These are phyloP conservation scores for Venturia asperata DNA, from an alignment of 2,329 filamentous ascomycete species.

Conservation along the genomic window DNA sequence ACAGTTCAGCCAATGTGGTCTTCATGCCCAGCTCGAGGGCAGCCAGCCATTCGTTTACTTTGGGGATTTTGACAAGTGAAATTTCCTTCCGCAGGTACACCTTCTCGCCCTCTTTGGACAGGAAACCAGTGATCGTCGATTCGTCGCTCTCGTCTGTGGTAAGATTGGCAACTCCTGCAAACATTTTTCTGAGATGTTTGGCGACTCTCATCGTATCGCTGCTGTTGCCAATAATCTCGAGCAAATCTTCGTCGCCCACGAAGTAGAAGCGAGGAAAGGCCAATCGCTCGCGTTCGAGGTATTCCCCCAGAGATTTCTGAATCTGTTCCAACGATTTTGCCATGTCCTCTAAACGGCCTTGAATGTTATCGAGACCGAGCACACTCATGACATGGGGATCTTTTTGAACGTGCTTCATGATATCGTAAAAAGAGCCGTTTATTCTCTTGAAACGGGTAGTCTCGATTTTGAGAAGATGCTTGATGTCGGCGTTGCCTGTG, in stretches of 20 bases:
- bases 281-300: constrained; percentile 93
- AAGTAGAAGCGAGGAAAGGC: constrained; percentile 99
- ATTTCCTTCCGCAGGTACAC: constrained; percentile 86
- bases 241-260: constrained; percentile 92
- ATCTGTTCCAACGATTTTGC: constrained; percentile 99
- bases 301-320: constrained; percentile 96
- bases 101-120: constrained; percentile 88
- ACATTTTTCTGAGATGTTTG: constrained; percentile 99
- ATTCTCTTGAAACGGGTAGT: constrained; percentile 98
- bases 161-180: constrained; percentile 86
- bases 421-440: constrained; percentile 96
- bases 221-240: constrained; percentile 99
- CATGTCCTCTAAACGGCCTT: constrained; percentile 89
- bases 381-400: constrained; percentile 94
- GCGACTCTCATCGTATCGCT: constrained; percentile 94
- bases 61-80: constrained; percentile 83
- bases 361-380: constrained; percentile 87
- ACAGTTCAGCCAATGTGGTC: constrained; percentile 78
- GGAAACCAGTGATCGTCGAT: constrained; percentile 80
- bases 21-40: constrained; percentile 93
- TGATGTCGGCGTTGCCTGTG: constrained; percentile 97
- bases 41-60: constrained; percentile 98
- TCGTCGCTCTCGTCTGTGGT: constrained; percentile 91
- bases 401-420: constrained; percentile 99
- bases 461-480: constrained; percentile 92